Evolutionary conservation across 192 early-diverging fungal genomes (phyloP), one percentile per base, ranked within the genome.

Genomic region (Mortierella alpina): DNA sequence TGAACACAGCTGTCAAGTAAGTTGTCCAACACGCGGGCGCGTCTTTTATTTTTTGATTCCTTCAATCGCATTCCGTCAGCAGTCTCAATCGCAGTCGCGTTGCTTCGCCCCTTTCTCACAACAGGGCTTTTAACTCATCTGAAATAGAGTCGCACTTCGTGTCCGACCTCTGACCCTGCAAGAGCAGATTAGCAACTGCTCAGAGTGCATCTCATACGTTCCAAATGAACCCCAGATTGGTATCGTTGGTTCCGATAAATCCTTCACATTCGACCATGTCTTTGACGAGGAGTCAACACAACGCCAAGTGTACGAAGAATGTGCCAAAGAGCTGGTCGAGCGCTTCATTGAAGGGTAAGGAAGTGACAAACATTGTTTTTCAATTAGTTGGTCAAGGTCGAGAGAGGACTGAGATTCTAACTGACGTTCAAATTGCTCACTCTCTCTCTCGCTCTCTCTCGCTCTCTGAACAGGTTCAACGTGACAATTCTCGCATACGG

Each of bases 401-500:
- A 41, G 14, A 64, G 22, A 64, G 22, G 48, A 64, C 44, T 23
- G 62, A 64, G 15, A 4, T 47, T 59, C 31, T 45, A 31, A 18
- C 18, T 50, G 45, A 18, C 18, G 49, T 53, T 51, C 14, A 7
- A 17, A 23, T 22, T 42, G 31, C 42, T 42, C 42, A 8, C 11
- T 60, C 40, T 13, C 20, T 42, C 31, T 13, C 7, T 6, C 50
- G 3, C 15, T 2, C 59, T 69, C 12, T 23, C 46, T 61, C 57
- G 60, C 2, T 7, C 52, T 20, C 58, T 50, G 31, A 52, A 39
- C 74, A 90, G 96, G n/a, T 96, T 93, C 82, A 99, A 98, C 86
- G 94, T 90, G 44, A 98, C 97, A 2, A 92, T 99, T 54, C 85
- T 99, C 20, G 97, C 97, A 47, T 93, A 94, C 81, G 93, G 95